phyloP scores from a whole-genome alignment of 805 yeast genomes.

The Pichia scutulata region DNA sequence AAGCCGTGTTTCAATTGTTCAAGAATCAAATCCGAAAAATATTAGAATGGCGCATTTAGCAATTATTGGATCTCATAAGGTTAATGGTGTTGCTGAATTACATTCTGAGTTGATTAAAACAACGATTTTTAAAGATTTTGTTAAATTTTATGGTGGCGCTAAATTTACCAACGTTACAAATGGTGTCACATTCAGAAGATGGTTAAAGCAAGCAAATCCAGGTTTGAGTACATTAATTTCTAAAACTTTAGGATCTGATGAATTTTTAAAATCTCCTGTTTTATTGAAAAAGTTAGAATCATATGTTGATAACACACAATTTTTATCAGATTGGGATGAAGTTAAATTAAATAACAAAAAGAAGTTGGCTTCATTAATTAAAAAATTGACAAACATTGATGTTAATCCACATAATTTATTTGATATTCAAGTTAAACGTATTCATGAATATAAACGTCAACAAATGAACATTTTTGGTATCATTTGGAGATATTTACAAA shows the following conservation, averaged over 20 bases:
- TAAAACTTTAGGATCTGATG: slow-evolving; percentile 60
- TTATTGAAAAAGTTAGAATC: slow-evolving; percentile 59
- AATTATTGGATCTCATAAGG: slow-evolving; percentile 85
- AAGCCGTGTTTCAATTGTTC: slow-evolving; percentile 71
- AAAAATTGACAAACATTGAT: slow-evolving; percentile 50
- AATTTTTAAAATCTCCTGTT: slow-evolving; percentile 60
- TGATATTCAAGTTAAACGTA: slow-evolving; percentile 90
- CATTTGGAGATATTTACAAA: slow-evolving; percentile 69
- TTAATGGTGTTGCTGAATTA: slow-evolving; percentile 92
- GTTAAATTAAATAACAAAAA: slow-evolving; percentile 66
- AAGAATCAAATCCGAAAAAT: slow-evolving; percentile 72
- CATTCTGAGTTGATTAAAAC: slow-evolving; percentile 88
- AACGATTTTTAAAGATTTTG: slow-evolving; percentile 87
- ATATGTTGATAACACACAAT: slow-evolving; percentile 58
- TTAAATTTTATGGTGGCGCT: slow-evolving; percentile 68
- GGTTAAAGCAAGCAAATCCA: slow-evolving; percentile 94
- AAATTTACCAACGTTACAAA: slow-evolving; percentile 89
- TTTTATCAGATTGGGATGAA: slow-evolving; percentile 61
- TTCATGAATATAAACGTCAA: slow-evolving; percentile 93
- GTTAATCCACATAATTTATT: slow-evolving; percentile 71
- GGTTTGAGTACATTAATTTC: slow-evolving; percentile 66
- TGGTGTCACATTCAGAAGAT: slow-evolving; percentile 94
- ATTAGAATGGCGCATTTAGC: slow-evolving; percentile 92
- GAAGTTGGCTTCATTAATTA: slow-evolving; percentile 58
- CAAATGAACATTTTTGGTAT: slow-evolving; percentile 89